Evolutionary conservation across 2,329 filamentous ascomycete species (phyloP).

Genomic region (Hypoxylon sp.): DNA sequence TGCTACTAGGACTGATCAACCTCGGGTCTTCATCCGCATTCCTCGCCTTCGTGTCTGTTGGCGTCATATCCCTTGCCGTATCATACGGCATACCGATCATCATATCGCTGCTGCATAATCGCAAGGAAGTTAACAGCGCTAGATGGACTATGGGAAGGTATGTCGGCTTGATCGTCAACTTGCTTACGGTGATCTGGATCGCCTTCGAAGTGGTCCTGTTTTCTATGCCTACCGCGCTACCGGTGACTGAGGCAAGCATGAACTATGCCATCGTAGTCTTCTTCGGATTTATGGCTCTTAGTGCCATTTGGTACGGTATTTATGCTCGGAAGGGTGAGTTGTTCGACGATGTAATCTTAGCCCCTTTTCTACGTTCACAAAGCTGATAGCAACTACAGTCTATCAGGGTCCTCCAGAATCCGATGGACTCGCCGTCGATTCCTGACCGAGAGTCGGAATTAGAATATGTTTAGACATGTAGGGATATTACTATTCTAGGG

Average conservation of each 20-base stretch:
- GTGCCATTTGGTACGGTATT: slow-evolving; percentile 64
- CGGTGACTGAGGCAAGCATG: slow-evolving; percentile 52
- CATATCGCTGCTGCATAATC: slow-evolving; percentile 63
- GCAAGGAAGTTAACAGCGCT: slow-evolving; percentile 63
- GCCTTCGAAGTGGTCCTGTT: slow-evolving; percentile 68
- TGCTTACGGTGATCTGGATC: slow-evolving; percentile 66
- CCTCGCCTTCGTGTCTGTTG: slow-evolving; percentile 68
- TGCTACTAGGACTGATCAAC: slow-evolving; percentile 70
- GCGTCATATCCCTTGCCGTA: slow-evolving; percentile 69
- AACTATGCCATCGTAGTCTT: slow-evolving; percentile 72
- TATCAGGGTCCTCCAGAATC: slow-evolving; percentile 53
- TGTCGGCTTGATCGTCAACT: slow-evolving; percentile 62
- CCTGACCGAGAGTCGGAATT: slow-evolving; percentile 21
- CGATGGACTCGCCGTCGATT: slow-evolving; percentile 49
- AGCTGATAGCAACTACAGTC: slow-evolving; percentile 41
- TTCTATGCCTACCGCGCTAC: slow-evolving; percentile 56
- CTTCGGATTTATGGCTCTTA: slow-evolving; percentile 55
- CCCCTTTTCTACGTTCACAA: not conserved
- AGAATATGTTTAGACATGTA: not conserved
- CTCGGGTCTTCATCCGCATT: slow-evolving; percentile 71
- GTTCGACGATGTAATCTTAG: not conserved
- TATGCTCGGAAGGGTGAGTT: slow-evolving; percentile 66
- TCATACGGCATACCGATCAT: slow-evolving; percentile 70
- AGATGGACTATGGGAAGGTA: slow-evolving; percentile 62
- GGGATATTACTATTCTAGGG: not conserved